A percentile compares a stretch with the other conserved stretches of the same genome.
Evolutionary conservation across 1,139 yeast species (phyloP).

Genomic region (Scheffersomyces parashehatae): DNA sequence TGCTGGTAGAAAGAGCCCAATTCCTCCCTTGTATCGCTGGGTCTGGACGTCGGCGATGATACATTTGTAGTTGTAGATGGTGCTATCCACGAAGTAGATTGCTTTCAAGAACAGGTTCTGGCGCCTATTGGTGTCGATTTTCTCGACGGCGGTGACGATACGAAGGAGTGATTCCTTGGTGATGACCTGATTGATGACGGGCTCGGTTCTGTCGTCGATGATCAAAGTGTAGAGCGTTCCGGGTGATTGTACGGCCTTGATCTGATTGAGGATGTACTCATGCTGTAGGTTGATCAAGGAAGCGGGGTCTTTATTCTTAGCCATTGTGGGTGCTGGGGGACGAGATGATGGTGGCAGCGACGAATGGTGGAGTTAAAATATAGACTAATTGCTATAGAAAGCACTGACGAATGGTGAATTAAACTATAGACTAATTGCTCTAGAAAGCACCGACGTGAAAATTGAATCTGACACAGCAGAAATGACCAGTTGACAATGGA

Average conservation of each 20-base stretch:
- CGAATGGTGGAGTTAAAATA: too few species aligned
- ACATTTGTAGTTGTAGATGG: conserved; percentile 41
- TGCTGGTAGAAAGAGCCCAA: conserved; percentile 39
- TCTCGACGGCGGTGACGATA: conserved; percentile 44
- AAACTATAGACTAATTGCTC: too few species aligned
- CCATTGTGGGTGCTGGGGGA: conserved; percentile 6
- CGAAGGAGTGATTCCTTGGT: conserved; percentile 40
- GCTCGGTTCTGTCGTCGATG: conserved; percentile 39
- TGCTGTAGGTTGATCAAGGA: conserved; percentile 39
- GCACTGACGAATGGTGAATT: too few species aligned
- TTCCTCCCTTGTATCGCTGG: conserved; percentile 38
- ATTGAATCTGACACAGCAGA: too few species aligned
- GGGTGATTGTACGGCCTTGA: conserved; percentile 33
- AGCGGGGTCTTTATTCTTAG: conserved; percentile 29
- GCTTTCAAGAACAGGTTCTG: conserved; percentile 43
- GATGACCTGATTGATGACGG: conserved; percentile 34
- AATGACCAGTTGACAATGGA: too few species aligned
- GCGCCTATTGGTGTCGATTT: conserved; percentile 36
- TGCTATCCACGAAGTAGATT: conserved; percentile 41
- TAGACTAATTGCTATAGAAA: too few species aligned
- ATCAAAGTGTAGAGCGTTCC: conserved; percentile 41
- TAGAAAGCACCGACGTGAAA: too few species aligned
- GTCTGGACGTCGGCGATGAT: conserved; percentile 44
- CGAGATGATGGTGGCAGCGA: too few species aligned
- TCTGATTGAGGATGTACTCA: conserved; percentile 34